A percentile compares a stretch with the other conserved stretches of the same genome.
phyloP scores from a whole-genome alignment of 352 stramenopile species.

The Globisporangium iwayamae region DNA sequence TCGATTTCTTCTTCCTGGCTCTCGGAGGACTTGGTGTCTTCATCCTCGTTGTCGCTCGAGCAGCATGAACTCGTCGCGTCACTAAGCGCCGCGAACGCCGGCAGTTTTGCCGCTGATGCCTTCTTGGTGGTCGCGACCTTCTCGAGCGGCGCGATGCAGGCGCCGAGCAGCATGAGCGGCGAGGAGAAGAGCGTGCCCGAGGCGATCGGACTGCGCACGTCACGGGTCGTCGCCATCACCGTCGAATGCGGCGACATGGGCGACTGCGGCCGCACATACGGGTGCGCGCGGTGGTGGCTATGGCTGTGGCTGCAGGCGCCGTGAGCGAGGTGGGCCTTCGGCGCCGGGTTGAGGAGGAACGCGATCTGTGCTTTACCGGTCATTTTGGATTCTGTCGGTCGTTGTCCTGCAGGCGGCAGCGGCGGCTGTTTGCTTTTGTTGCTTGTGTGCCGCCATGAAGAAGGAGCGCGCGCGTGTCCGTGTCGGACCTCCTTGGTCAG shows the following conservation, averaged over 20 bases:
- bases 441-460: neutral
- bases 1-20: constrained; percentile 31
- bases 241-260: constrained; percentile 20
- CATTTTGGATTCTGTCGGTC: constrained; percentile 25
- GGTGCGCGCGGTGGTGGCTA: neutral
- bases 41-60: constrained; percentile 17
- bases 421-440: neutral
- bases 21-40: constrained; percentile 19
- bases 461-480: neutral
- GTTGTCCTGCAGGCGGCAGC: neutral
- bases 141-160: constrained; percentile 29
- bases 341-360: constrained; percentile 36
- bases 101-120: constrained; percentile 8
- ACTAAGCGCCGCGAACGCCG: constrained; percentile 12
- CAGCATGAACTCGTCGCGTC: constrained; percentile 14
- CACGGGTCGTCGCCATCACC: constrained; percentile 18
- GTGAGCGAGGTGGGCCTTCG: neutral
- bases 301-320: constrained; percentile 10
- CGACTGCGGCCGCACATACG: constrained; percentile 7
- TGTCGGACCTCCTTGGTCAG: constrained; percentile 8
- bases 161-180: constrained; percentile 30
- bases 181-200: constrained; percentile 23
- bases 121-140: constrained; percentile 10
- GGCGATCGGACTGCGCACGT: constrained; percentile 17
- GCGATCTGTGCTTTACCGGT: constrained; percentile 40